Conservation (phyloP, 148 eudicot species). For the Bassia scoparia region DNA sequence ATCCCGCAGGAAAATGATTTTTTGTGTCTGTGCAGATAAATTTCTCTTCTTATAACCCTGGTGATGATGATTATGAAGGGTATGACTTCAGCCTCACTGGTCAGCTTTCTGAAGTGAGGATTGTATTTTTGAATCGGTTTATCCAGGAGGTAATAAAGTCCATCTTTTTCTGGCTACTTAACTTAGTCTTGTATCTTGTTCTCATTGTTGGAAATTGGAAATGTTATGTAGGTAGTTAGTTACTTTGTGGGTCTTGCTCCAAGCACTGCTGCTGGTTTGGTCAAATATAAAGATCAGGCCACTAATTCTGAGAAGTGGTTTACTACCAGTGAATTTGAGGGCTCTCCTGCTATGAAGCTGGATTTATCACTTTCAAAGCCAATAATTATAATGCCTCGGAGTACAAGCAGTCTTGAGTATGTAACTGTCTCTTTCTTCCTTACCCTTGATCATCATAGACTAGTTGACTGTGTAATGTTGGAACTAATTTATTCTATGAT, state of each 20-base stretch:
- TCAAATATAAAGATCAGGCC: constrained; percentile 70
- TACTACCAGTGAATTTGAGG: constrained; percentile 82
- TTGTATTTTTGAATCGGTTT: constrained; percentile 89
- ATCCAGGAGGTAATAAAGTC: constrained; percentile 68
- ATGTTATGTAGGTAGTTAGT: constrained; percentile 51
- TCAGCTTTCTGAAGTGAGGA: constrained; percentile 88
- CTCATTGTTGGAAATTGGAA: constrained; percentile 15
- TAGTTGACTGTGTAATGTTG: not conserved
- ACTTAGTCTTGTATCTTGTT: constrained; percentile 9
- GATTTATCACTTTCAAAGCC: constrained; percentile 86
- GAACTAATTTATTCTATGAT: constrained; percentile 18
- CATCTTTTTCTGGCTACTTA: not conserved
- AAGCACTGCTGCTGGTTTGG: constrained; percentile 49
- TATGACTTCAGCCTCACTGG: constrained; percentile 83
- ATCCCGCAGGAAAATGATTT: no score
- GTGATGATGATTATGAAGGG: constrained; percentile 90
- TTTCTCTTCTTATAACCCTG: constrained; percentile 62
- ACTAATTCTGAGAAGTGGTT: constrained; percentile 87
- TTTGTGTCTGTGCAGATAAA: constrained; percentile 47
- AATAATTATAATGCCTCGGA: constrained; percentile 86
- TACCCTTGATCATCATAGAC: not conserved
- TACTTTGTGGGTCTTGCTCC: constrained; percentile 95
- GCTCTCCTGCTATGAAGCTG: constrained; percentile 88
- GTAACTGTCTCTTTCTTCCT: constrained; percentile 22
- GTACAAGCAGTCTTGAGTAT: constrained; percentile 82